Evolutionary conservation across 495 filamentous ascomycete species (phyloP), one percentile per base, ranked within the genome.

Genomic region (Podospora anserina): DNA sequence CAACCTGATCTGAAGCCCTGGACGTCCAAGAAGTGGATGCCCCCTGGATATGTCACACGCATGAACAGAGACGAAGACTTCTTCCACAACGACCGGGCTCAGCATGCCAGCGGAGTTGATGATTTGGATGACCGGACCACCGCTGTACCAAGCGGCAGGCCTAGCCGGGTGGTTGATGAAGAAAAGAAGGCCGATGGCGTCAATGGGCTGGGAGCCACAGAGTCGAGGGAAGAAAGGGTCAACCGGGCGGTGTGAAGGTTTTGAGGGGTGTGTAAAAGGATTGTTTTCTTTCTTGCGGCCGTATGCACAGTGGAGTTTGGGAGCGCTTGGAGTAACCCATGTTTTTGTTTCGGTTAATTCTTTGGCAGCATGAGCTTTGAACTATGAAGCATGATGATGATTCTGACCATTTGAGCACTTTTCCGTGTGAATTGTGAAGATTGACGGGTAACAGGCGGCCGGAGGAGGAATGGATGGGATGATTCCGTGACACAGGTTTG

Each of bases 1-100:
- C 58, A 72, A 30, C 72, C 84, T 39, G 77, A 82, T 66, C 84
- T 93, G 61, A 84, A 84, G 74, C 89, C 91, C n/a, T 88, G 87
- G 84, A 87, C 87, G 80, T 87, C 83, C 65, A 74, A 76, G 65
- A 79, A 79, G 69, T 92, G 90, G 90, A 77, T 80, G 18, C 80
- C 86, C 16, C 85, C 85, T 1, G 83, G 74, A 19, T 78, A 79
- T 44, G 58, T 70, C 63, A 71, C 77, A 34, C 71, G 76, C 67
- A 71, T 66, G 68, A 26, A 72, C 62, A 69, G 75, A 49, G 70
- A 78, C 60, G 71, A 73, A 1, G 63, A 69, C 13, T 68, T 69
- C 13, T 73, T 73, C 62, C 32, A 55, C 11, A 20, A 62, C 26
- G 39, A 27, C 11, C 27, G 18, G 4, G 18, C 23, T 23, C 19